Conservation (phyloP, 1,284 basidiomycete species). For the Leccinum solheimii region DNA sequence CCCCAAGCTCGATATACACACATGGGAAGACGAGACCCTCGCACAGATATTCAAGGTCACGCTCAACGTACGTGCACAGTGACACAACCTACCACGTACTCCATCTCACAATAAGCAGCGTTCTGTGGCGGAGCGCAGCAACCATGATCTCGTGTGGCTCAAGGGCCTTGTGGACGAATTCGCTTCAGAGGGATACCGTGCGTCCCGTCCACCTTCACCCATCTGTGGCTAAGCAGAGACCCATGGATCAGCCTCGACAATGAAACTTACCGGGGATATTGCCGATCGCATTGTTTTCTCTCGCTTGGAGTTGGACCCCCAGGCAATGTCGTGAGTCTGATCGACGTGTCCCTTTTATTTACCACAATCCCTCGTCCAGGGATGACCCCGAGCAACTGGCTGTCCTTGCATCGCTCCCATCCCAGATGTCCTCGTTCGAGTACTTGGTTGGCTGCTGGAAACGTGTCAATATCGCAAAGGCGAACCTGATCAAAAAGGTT, state of each 20-base stretch:
- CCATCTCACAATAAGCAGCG: conserved; percentile 45
- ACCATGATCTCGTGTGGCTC: conserved; percentile 81
- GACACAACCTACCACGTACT: background rate
- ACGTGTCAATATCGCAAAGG: conserved; percentile 62
- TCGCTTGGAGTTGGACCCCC: conserved; percentile 81
- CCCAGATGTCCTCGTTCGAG: conserved; percentile 84
- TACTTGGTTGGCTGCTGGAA: conserved; percentile 94
- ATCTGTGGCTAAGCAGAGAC: conserved; percentile 3
- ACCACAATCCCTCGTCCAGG: conserved; percentile 37
- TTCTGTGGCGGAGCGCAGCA: conserved; percentile 65
- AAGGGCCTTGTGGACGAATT: conserved; percentile 77
- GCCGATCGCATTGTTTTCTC: conserved; percentile 85
- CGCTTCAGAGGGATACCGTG: conserved; percentile 61
- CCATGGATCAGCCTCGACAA: conserved; percentile 25
- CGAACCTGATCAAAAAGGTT: conserved; percentile 64
- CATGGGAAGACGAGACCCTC: conserved; percentile 78
- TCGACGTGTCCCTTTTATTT: background rate
- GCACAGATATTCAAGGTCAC: conserved; percentile 76
- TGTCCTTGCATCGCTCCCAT: conserved; percentile 77
- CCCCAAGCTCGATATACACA: conserved; percentile 53
- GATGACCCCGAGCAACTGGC: conserved; percentile 82
- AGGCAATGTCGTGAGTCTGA: conserved; percentile 66
- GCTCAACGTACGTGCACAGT: conserved; percentile 57
- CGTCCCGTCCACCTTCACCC: conserved; percentile 27
- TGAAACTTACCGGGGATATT: conserved; percentile 55